Evolutionary conservation across 805 yeast genomes (phyloP).

Genomic region (Candida cerambycidarum): DNA sequence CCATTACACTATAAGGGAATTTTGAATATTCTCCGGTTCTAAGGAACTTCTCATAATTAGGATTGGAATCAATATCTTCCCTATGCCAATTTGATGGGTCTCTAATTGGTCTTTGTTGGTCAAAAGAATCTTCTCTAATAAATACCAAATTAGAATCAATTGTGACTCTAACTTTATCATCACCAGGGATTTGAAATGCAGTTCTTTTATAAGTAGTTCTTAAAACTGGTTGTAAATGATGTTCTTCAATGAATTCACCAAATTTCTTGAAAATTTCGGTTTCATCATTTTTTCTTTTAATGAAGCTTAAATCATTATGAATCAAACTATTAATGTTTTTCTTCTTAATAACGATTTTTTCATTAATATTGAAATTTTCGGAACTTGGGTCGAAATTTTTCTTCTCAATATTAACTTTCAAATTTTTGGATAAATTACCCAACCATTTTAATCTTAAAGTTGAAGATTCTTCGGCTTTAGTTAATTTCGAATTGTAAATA

Average conservation of each 20-base stretch:
- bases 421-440: slow-evolving; percentile 73
- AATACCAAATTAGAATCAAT: slow-evolving; percentile 87
- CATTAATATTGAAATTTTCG: slow-evolving; percentile 56
- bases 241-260: slow-evolving; percentile 57
- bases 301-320: slow-evolving; percentile 46
- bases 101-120: slow-evolving; percentile 81
- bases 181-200: slow-evolving; percentile 98
- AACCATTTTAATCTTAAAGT: slow-evolving; percentile 89
- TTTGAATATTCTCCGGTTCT: slow-evolving; percentile 83
- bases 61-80: slow-evolving; percentile 78
- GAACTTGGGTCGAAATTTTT: slow-evolving; percentile 60
- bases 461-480: slow-evolving; percentile 66
- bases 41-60: slow-evolving; percentile 67
- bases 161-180: slow-evolving; percentile 84
- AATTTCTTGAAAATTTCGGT: slow-evolving; percentile 48
- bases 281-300: slow-evolving; percentile 63
- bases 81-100: slow-evolving; percentile 91
- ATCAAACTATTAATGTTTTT: slow-evolving; percentile 78
- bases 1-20: slow-evolving; percentile 88
- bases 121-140: slow-evolving; percentile 89
- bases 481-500: slow-evolving; percentile 79
- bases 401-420: slow-evolving; percentile 80
- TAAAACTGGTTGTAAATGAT: slow-evolving; percentile 77
- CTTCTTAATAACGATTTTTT: slow-evolving; percentile 70
- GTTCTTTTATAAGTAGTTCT: slow-evolving; percentile 87